These are phyloP conservation scores for Yamadazyma triangularis DNA, from an alignment of 1,139 yeast genomes.

Conservation along the genomic window DNA sequence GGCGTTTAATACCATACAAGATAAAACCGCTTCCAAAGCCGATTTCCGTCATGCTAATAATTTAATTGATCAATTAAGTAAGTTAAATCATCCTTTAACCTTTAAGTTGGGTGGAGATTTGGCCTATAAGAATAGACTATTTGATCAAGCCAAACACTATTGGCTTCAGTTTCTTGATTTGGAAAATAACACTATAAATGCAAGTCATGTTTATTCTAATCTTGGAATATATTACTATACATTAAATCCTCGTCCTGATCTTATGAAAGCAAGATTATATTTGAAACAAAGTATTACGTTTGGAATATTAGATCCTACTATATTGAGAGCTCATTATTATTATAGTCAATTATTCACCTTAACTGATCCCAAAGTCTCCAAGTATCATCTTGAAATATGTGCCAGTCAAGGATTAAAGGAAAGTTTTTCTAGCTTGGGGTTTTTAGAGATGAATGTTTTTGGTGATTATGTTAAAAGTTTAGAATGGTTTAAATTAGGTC, in stretches of 20 bases:
- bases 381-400: slow-evolving; percentile 69
- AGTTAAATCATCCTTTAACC: slow-evolving; percentile 62
- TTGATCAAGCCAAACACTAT: slow-evolving; percentile 51
- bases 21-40: slow-evolving; percentile 32
- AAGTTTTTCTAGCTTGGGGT: slow-evolving; percentile 72
- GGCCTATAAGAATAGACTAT: slow-evolving; percentile 44
- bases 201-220: slow-evolving; percentile 70
- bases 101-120: slow-evolving; percentile 72
- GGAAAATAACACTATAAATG: slow-evolving; percentile 53
- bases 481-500: slow-evolving; percentile 84
- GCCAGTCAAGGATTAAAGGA: slow-evolving; percentile 76
- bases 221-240: slow-evolving; percentile 56
- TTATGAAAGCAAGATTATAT: slow-evolving; percentile 48
- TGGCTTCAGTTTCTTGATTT: slow-evolving; percentile 56
- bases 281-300: slow-evolving; percentile 58
- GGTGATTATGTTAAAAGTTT: slow-evolving; percentile 50
- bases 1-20: slow-evolving; percentile 54
- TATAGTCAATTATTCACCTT: slow-evolving; percentile 65
- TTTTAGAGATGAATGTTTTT: slow-evolving; percentile 68
- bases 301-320: slow-evolving; percentile 53
- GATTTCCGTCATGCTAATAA: slow-evolving; percentile 61
- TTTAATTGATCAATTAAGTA: slow-evolving; percentile 58
- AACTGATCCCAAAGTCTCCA: slow-evolving; percentile 53
- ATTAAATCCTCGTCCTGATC: slow-evolving; percentile 38
- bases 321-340: slow-evolving; percentile 69